Percentiles rank a stretch among this genome's conserved stretches.
Conservation (phyloP, 805 yeast genomes). For the Schizosaccharomyces lindneri region DNA sequence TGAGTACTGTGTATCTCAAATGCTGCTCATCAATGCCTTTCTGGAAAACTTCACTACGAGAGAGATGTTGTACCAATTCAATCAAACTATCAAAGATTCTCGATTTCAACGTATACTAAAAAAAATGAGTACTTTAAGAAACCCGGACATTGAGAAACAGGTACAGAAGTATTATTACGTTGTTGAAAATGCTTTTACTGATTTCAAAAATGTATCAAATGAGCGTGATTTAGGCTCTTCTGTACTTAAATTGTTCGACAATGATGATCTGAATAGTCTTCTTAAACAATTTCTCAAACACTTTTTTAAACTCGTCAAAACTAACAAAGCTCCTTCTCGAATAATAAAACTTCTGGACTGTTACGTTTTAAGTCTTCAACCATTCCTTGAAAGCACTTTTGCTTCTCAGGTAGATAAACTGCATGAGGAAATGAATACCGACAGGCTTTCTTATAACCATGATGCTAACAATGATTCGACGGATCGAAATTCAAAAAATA, state of each 20-base stretch:
- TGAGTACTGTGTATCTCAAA: slow-evolving; percentile 48
- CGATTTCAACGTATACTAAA: background rate
- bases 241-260: background rate
- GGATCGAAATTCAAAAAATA: too few relatives aligned
- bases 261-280: background rate
- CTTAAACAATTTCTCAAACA: background rate
- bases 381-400: background rate
- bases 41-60: slow-evolving; percentile 5
- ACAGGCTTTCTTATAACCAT: too few relatives aligned
- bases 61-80: background rate
- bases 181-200: too few relatives aligned
- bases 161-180: too few relatives aligned
- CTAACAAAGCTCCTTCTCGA: background rate
- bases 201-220: too few relatives aligned
- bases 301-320: background rate
- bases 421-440: too few relatives aligned
- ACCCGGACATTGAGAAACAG: too few relatives aligned
- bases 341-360: background rate
- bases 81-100: background rate
- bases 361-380: background rate
- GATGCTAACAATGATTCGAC: too few relatives aligned
- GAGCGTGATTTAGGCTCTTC: too few relatives aligned
- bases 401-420: too few relatives aligned
- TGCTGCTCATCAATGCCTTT: slow-evolving; percentile 38
- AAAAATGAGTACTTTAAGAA: background rate